phyloP scores from a whole-genome alignment of 106 monocot genomes.

The Dendrobium catenatum region DNA sequence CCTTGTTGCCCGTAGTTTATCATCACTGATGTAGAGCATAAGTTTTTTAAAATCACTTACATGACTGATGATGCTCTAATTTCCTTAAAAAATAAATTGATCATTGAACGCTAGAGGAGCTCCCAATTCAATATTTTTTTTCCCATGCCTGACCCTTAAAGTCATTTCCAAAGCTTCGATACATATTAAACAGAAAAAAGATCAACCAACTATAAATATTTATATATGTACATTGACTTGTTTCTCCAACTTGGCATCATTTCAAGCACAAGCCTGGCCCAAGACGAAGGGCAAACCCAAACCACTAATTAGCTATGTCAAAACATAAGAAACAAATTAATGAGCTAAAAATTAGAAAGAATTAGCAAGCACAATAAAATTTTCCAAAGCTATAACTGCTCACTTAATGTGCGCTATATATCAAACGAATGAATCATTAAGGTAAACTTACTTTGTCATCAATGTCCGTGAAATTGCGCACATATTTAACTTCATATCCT shows the following conservation, averaged over 20 bases:
- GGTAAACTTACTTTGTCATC: conserved; percentile 68
- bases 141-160: too few relatives aligned
- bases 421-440: neutral
- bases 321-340: neutral
- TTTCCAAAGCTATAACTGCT: neutral
- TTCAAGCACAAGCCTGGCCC: neutral
- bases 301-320: neutral
- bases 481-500: conserved; percentile 70
- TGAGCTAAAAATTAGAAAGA: neutral
- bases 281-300: neutral
- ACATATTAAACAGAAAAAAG: too few relatives aligned
- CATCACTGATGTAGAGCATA: too few relatives aligned
- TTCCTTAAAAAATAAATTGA: too few relatives aligned
- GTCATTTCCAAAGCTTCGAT: too few relatives aligned
- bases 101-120: too few relatives aligned
- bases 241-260: neutral
- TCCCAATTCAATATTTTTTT: too few relatives aligned
- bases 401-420: neutral
- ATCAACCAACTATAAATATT: too few relatives aligned
- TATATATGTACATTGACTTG: too few relatives aligned
- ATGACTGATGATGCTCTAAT: too few relatives aligned
- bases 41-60: too few relatives aligned
- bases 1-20: too few relatives aligned
- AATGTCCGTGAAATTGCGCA: conserved; percentile 84
- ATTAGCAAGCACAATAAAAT: neutral